These are phyloP conservation scores for Phaseolus lunatus DNA, from an alignment of 306 rosid species.

Conservation along the genomic window DNA sequence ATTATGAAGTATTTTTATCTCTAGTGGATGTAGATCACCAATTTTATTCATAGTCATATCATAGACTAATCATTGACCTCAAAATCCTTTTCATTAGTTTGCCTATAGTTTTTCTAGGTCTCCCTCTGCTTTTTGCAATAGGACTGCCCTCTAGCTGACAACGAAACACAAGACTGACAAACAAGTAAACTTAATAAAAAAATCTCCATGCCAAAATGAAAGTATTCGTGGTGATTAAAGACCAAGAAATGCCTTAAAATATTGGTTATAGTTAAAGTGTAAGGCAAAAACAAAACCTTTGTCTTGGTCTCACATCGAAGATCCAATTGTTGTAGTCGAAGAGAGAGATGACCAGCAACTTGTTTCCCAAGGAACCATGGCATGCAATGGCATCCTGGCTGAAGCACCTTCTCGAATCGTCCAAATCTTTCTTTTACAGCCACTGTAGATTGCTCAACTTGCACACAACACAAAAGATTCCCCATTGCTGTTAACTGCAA, in stretches of 20 bases:
- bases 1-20: too few species aligned
- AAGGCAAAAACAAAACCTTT: slow-evolving; percentile 63
- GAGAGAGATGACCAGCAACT: slow-evolving; percentile 82
- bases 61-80: background rate
- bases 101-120: background rate
- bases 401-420: slow-evolving; percentile 70
- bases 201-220: background rate
- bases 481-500: slow-evolving; percentile 70
- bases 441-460: slow-evolving; percentile 85
- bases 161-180: slow-evolving; percentile 6
- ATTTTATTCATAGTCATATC: background rate
- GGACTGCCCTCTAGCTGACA: background rate
- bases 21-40: too few species aligned
- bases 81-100: background rate
- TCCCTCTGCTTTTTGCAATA: background rate
- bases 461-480: slow-evolving; percentile 65
- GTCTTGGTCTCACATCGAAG: slow-evolving; percentile 93
- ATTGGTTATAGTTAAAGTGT: slow-evolving; percentile 27
- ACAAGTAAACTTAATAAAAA: background rate
- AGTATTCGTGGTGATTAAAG: background rate
- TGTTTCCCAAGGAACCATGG: slow-evolving; percentile 83
- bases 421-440: slow-evolving; percentile 88
- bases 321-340: slow-evolving; percentile 90
- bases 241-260: slow-evolving; percentile 22
- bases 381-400: slow-evolving; percentile 94